Base-by-base conservation (phyloP, 106 monocot genomes). In the Apostasia shenzhenica region DNA sequence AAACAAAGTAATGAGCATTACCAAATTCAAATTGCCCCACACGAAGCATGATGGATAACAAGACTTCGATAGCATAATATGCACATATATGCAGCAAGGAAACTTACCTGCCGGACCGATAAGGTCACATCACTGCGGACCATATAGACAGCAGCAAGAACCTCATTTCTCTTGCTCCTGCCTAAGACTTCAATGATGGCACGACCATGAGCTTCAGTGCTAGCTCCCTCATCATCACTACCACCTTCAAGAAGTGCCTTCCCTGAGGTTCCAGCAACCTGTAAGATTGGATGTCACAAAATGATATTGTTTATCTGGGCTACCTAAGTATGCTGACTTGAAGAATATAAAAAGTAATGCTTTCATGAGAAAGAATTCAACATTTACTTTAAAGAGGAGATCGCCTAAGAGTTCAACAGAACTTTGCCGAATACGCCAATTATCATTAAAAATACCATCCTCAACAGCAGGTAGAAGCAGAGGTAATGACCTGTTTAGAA, bases 401-500 rank as follows among this genome's bases (percentile, higher is more conserved):
- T 99, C 97, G 10, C 97, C 97, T 57, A 99, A 61, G 73, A 99
- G 92, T 71, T 99, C 97, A 72, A 99, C 84, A 63, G 97, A 99
- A 73, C 92, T 93, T 70, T 99, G 97, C n/a, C 97, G 82, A 61
- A 99, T 90, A 52, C 97, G 97, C 97, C 97, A 99, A 61, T 90
- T 92, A 37, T 99, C 97, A 87, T 90, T 89, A 53, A 92, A 93
- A 67, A 99, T 99, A 26, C 97, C 97, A 81, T 99, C 97, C 63
- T 99, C 97, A 48, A 99, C 84, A 65, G 83, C 90, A 14, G 97
- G 97, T 68, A 99, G 92, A 14, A 99, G 73, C 59, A 99, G 61
- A 53, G 97, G 97, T 59, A 99, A 80, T 13, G 97, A 99, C 72
- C 97, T 97, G 52, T 37, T 78, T 74, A 44, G 49, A 71, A 49